Conservation (phyloP, 768 basidiomycete species). For the Podaxis sp. region DNA sequence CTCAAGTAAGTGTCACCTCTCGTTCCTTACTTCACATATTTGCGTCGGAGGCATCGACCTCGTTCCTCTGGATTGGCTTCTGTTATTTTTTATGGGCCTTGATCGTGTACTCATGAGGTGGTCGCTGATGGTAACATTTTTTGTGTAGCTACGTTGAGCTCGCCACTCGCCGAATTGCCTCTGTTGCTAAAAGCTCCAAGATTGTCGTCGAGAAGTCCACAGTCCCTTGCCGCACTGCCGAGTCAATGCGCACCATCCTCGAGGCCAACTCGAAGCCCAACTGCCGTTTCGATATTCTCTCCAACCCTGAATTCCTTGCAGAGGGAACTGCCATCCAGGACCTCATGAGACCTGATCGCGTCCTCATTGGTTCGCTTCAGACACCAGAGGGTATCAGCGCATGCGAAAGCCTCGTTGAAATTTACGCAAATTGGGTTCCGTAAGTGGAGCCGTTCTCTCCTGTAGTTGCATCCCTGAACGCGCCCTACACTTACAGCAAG, state of each 20-base stretch:
- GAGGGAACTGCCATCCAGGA: constrained; percentile 96
- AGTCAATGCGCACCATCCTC: constrained; percentile 98
- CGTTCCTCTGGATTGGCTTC: too few relatives aligned
- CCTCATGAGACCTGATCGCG: constrained; percentile 88
- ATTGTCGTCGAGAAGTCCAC: constrained; percentile 99
- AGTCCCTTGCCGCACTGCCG: constrained; percentile 96
- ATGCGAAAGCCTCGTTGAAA: constrained; percentile 68
- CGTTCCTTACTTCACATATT: constrained; percentile 12
- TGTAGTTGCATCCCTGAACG: background rate
- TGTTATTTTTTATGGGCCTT: constrained; percentile 6
- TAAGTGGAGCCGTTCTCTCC: constrained; percentile 40
- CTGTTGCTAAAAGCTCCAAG: constrained; percentile 86
- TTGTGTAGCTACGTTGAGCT: constrained; percentile 86
- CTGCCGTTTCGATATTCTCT: constrained; percentile 94
- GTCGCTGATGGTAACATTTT: constrained; percentile 9
- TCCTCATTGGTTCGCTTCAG: constrained; percentile 95
- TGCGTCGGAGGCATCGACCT: constrained; percentile 10
- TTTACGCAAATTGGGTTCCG: constrained; percentile 98
- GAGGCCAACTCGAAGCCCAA: constrained; percentile 95
- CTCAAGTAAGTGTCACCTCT: constrained; percentile 70
- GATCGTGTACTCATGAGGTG: background rate
- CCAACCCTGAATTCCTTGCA: constrained; percentile 98
- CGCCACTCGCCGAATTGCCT: constrained; percentile 94
- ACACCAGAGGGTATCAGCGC: constrained; percentile 84
- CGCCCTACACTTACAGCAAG: constrained; percentile 36